Conservation (phyloP, 2,329 filamentous ascomycete species). For the Aspergillus candidus region DNA sequence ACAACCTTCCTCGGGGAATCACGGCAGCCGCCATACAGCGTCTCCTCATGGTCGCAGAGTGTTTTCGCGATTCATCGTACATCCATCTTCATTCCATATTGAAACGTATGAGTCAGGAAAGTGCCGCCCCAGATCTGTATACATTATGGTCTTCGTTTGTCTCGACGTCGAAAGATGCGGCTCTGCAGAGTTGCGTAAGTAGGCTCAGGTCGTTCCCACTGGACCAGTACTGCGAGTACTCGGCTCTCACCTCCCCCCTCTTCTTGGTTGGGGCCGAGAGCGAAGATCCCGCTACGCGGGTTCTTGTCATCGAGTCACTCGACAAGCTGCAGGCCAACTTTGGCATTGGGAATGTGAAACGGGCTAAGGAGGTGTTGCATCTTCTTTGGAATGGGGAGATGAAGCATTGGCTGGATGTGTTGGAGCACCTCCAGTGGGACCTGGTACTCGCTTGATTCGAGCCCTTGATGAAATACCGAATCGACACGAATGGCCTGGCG, state of each 20-base stretch:
- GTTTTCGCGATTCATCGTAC: slow-evolving; percentile 33
- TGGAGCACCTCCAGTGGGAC: slow-evolving; percentile 29
- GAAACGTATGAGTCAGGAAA: slow-evolving; percentile 19
- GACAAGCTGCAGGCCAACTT: slow-evolving; percentile 28
- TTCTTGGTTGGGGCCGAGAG: slow-evolving; percentile 33
- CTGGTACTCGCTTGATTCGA: slow-evolving; percentile 24
- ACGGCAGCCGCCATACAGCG: slow-evolving; percentile 22
- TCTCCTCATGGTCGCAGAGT: slow-evolving; percentile 32
- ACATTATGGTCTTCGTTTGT: slow-evolving; percentile 14
- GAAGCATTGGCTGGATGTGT: slow-evolving; percentile 28
- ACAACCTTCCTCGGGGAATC: slow-evolving; percentile 28
- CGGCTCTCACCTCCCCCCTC: slow-evolving; percentile 33
- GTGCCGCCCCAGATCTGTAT: neutral
- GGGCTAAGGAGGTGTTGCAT: slow-evolving; percentile 26
- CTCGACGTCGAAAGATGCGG: slow-evolving; percentile 22
- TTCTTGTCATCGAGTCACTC: slow-evolving; percentile 22
- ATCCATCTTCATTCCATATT: slow-evolving; percentile 34
- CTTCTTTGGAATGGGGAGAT: slow-evolving; percentile 22
- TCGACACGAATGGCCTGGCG: no score
- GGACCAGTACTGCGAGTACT: slow-evolving; percentile 32
- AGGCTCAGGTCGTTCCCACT: slow-evolving; percentile 23
- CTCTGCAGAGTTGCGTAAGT: slow-evolving; percentile 22
- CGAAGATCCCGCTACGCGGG: slow-evolving; percentile 15
- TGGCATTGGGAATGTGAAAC: slow-evolving; percentile 31
- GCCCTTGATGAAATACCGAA: neutral